Conservation (phyloP, 495 filamentous ascomycete species). For the Penicillium tannophilum region DNA sequence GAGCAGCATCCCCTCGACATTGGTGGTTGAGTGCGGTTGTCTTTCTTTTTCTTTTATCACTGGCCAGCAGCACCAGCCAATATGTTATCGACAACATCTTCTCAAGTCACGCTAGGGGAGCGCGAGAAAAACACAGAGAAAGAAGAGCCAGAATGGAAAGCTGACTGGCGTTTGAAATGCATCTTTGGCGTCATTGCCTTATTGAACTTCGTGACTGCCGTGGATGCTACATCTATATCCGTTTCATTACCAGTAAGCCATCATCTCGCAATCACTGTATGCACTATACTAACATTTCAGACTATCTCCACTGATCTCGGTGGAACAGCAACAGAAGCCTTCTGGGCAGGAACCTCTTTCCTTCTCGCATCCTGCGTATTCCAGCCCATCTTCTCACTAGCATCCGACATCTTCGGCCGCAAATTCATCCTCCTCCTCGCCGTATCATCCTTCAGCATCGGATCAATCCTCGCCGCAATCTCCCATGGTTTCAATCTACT, state of each 20-base stretch:
- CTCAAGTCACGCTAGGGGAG: not conserved
- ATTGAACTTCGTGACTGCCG: slow-evolving; percentile 60
- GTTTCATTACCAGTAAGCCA: slow-evolving; percentile 62
- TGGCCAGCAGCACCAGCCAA: not conserved
- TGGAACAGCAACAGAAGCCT: slow-evolving; percentile 30
- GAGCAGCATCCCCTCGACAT: not conserved
- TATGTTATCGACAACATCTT: not conserved
- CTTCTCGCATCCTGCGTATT: slow-evolving; percentile 64
- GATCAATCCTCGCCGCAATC: slow-evolving; percentile 44
- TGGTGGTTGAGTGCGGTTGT: not conserved
- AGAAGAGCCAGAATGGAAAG: slow-evolving; percentile 6
- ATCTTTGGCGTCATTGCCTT: slow-evolving; percentile 50
- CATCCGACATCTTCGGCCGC: slow-evolving; percentile 50
- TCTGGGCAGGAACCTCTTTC: slow-evolving; percentile 65
- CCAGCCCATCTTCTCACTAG: slow-evolving; percentile 46
- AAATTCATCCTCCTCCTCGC: slow-evolving; percentile 32
- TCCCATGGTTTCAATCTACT: slow-evolving; percentile 37
- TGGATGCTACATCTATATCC: slow-evolving; percentile 68
- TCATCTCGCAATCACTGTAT: not conserved
- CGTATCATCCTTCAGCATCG: slow-evolving; percentile 34
- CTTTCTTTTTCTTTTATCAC: not conserved
- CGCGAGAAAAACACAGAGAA: not conserved
- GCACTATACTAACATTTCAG: slow-evolving; percentile 11
- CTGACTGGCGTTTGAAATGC: slow-evolving; percentile 21
- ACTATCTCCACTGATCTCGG: slow-evolving; percentile 28